Evolutionary conservation across 306 rosid species (phyloP), one percentile per base, ranked within the genome.

Genomic region (Medicago lupulina): DNA sequence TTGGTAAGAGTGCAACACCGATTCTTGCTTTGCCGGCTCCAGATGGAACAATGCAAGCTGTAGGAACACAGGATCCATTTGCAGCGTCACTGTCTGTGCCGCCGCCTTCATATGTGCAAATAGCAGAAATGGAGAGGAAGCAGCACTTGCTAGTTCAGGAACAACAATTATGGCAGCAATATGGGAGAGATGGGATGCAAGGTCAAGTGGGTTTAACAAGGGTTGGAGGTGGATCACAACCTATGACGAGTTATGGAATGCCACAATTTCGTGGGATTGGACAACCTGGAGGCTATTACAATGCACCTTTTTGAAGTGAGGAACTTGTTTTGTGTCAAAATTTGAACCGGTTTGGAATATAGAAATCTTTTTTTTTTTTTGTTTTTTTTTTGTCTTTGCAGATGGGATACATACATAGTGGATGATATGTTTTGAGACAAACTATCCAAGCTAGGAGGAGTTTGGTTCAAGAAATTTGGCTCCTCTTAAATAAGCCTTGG

Each of bases 11-110:
- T 39, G 74, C 82, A 1, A 74, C 76, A 2, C 89, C 81, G 0
- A 72, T 91, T 80, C 87, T 93, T 76, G 96, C 97, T 53, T 74
- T 93, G 83, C 98, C 97, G 9, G 97, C 93, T 2, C 98, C 98
- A 0, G 98, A 89, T 2, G 96, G 96, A 18, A 88, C 92, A 4
- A 78, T 88, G 31, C 86, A 86, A 23, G 81, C 71, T 1, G 84
- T 88, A 21, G 93, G 98, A 62, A 75, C 82, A 2, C 93, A 83
- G 51, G 98, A 93, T 21, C 98, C 98, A 0, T 93, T 93, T 57
- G 92, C 92, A 0, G 96, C 97, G 21, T 93, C 98, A 0, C 86
- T 91, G 3, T 11, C 79, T 0, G 97, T 93, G 77, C 92, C 97
- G 0, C 89, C 97, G 6, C 98, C 98, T 70, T 83, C 97, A 1